Conservation (phyloP, 2,329 filamentous ascomycete genomes). For the Penicillium sp. region DNA sequence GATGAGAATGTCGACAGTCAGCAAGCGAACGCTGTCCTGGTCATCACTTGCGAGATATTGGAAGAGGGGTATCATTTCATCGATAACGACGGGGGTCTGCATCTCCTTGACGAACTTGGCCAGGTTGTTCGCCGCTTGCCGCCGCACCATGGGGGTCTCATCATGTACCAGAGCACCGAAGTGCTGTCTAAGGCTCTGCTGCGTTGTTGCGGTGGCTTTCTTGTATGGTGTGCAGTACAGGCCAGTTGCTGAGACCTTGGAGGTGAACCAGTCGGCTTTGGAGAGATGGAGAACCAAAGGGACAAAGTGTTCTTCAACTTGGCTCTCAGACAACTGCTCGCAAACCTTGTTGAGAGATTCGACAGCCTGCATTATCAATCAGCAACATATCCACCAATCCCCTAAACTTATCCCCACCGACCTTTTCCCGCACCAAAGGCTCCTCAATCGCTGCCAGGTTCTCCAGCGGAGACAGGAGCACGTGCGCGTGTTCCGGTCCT, state of each 20-base stretch:
- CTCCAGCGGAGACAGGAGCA: constrained; percentile 94
- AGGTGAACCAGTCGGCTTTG: constrained; percentile 99
- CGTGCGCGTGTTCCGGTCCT: constrained; percentile 88
- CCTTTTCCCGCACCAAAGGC: constrained; percentile 96
- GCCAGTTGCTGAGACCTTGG: constrained; percentile 95
- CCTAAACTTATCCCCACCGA: constrained; percentile 41
- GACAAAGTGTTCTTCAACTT: constrained; percentile 97
- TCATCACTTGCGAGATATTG: constrained; percentile 95
- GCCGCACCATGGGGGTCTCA: constrained; percentile 97
- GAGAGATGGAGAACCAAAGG: constrained; percentile 92
- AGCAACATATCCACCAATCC: not conserved
- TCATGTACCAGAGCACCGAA: constrained; percentile 94
- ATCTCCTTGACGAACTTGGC: constrained; percentile 98
- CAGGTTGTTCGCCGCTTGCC: constrained; percentile 93
- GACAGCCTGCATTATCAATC: constrained; percentile 66
- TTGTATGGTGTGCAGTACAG: constrained; percentile 92
- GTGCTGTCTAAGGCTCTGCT: constrained; percentile 88
- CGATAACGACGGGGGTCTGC: constrained; percentile 85
- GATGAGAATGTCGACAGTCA: constrained; percentile 95
- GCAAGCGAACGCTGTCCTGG: constrained; percentile 92
- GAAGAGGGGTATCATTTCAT: constrained; percentile 99
- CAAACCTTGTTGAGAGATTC: constrained; percentile 99
- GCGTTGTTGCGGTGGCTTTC: constrained; percentile 81
- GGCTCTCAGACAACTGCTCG: constrained; percentile 81
- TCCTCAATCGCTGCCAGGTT: constrained; percentile 98